phyloP scores from a whole-genome alignment of 768 basidiomycete species.

The Clitopilus hobsonii region DNA sequence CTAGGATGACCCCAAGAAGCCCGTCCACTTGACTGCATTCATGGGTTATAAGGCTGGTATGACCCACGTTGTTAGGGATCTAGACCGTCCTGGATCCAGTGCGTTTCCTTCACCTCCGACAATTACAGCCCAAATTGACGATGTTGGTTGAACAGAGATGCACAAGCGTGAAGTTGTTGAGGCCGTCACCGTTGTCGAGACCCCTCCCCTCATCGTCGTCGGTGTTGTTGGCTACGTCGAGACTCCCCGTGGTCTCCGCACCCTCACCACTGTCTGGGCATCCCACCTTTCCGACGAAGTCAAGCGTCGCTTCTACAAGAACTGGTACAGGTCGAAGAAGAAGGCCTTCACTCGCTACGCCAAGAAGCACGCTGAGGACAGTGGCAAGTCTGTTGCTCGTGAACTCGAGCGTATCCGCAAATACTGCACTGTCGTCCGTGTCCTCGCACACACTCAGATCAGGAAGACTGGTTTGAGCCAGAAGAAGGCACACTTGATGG shows the following conservation, averaged over 20 bases:
- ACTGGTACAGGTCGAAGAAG: conserved; percentile 99
- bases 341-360: conserved; percentile 99
- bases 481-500: conserved; percentile 99
- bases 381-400: conserved; percentile 85
- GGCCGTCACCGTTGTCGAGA: conserved; percentile 94
- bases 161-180: conserved; percentile 99
- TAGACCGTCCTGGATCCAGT: conserved; percentile 99
- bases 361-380: conserved; percentile 97
- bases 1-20: conserved; percentile 99
- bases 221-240: conserved; percentile 99
- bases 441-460: conserved; percentile 98
- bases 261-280: conserved; percentile 98
- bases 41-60: conserved; percentile 99
- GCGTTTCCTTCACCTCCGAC: conserved; percentile 30
- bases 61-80: conserved; percentile 98
- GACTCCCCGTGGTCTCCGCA: conserved; percentile 97
- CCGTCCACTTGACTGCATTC: conserved; percentile 95
- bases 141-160: conserved; percentile 66
- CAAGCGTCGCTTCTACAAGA: conserved; percentile 99
- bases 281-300: conserved; percentile 96
- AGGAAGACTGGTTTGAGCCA: conserved; percentile 96
- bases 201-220: conserved; percentile 93
- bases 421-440: conserved; percentile 99
- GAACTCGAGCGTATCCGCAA: conserved; percentile 99
- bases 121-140: background rate